Conservation (phyloP, 2,329 filamentous ascomycete species). For the Alternaria conjuncta region DNA sequence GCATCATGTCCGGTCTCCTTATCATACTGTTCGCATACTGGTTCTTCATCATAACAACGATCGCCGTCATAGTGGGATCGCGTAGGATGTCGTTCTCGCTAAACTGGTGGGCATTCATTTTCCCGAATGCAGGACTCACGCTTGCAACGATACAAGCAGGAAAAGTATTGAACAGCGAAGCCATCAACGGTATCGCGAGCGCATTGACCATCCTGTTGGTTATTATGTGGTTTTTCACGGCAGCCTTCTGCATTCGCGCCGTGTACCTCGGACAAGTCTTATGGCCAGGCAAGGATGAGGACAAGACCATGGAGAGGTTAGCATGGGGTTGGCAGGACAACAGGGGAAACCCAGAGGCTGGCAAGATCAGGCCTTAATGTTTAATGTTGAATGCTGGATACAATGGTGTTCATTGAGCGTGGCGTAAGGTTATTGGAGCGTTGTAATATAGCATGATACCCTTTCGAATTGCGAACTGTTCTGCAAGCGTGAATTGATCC, state of each 20-base stretch:
- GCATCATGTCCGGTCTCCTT: slow-evolving; percentile 55
- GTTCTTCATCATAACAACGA: slow-evolving; percentile 56
- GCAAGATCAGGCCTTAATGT: slow-evolving; percentile 10
- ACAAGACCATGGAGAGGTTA: slow-evolving; percentile 36
- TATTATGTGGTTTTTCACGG: slow-evolving; percentile 62
- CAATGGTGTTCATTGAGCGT: not conserved
- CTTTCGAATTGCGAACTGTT: not conserved
- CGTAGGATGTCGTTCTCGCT: slow-evolving; percentile 49
- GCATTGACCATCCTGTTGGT: slow-evolving; percentile 64
- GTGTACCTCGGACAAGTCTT: slow-evolving; percentile 60
- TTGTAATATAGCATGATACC: slow-evolving; percentile 1
- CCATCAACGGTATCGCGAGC: slow-evolving; percentile 60
- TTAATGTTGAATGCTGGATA: not conserved
- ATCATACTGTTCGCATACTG: slow-evolving; percentile 58
- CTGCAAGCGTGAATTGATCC: not conserved
- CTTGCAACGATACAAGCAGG: slow-evolving; percentile 66
- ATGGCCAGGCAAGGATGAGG: slow-evolving; percentile 57
- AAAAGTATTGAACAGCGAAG: slow-evolving; percentile 58
- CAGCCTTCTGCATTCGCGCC: slow-evolving; percentile 58
- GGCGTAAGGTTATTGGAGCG: not conserved
- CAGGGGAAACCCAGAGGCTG: slow-evolving; percentile 22
- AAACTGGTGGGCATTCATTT: slow-evolving; percentile 67
- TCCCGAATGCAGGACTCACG: slow-evolving; percentile 69
- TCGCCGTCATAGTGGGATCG: slow-evolving; percentile 48
- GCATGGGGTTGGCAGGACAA: slow-evolving; percentile 34